These are phyloP conservation scores for Pugionium dolabratum DNA, from an alignment of 345 rosid genomes.

Conservation along the genomic window DNA sequence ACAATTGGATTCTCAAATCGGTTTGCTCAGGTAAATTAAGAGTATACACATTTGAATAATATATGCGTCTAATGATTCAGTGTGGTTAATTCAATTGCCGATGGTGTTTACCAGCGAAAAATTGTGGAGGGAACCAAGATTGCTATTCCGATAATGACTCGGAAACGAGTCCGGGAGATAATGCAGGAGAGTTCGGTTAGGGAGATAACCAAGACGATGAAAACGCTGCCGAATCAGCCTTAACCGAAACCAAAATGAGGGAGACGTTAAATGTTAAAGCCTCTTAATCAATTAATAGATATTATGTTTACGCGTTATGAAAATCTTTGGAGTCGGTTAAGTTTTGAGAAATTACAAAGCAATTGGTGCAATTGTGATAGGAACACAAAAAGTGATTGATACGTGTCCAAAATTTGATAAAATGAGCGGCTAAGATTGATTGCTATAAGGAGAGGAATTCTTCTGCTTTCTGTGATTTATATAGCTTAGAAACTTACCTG, in stretches of 20 bases:
- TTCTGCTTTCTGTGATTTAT: conserved; percentile 15
- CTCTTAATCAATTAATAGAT: too few relatives aligned
- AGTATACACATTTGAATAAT: too few relatives aligned
- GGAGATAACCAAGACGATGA: conserved; percentile 38
- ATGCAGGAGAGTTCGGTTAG: conserved; percentile 48
- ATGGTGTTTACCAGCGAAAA: conserved; percentile 48
- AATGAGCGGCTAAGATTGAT: conserved; percentile 21
- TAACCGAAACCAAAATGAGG: conserved; percentile 31
- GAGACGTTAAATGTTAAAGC: too few relatives aligned
- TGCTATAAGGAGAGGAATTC: conserved; percentile 6
- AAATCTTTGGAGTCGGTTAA: conserved; percentile 24
- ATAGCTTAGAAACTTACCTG: conserved; percentile 16
- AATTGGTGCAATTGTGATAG: background rate
- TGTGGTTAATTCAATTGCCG: conserved; percentile 30
- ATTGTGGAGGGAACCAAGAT: conserved; percentile 60
- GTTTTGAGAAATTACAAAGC: conserved; percentile 1
- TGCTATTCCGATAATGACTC: conserved; percentile 41
- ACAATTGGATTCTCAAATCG: too few relatives aligned
- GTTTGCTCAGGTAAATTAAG: too few relatives aligned
- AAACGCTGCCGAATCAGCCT: conserved; percentile 46
- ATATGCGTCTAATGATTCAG: too few relatives aligned
- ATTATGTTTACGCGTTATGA: too few relatives aligned
- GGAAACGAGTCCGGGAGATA: conserved; percentile 48
- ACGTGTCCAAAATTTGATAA: conserved; percentile 11
- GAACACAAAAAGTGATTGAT: background rate